Base-by-base conservation (phyloP, 352 stramenopile genomes). In the Globisporangium cederbergense region DNA sequence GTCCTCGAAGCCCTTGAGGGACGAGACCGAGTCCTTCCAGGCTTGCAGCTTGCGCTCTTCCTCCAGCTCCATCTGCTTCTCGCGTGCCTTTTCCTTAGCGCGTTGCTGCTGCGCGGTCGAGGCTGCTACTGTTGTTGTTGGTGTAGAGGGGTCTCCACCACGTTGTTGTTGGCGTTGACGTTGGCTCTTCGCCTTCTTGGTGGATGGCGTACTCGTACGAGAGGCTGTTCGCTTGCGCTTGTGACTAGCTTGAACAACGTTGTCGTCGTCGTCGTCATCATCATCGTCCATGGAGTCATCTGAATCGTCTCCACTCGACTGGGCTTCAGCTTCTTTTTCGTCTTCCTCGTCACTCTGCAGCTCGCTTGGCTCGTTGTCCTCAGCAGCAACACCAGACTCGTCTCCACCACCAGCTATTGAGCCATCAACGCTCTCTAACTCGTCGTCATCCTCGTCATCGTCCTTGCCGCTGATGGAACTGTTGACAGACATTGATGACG, bases 31-130 rank as follows among this genome's bases (percentile, higher is more conserved):
- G 20, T 83, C 78, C 59, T 91, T 91, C 81, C 84, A 93, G 20
- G 96, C 92, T 67, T 96, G 89, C 32, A 90, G 81, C 64, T 98
- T 96, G 66, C 90, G 94, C 53, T 96, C 89, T 30, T 96, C 93
- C 71, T 98, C 96, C 55, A 95, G 74, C 68, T 98, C 95, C 45
- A 96, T 74, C 50, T 93, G 80, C 67, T 83, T 85, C 59, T 97
- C 91, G 20, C 86, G 78, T 47, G 83, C 85, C 53, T 90, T 81
- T 52, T 87, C 83, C 38, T 83, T 77, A 22, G 63, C 60, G 13
- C 88, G 76, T 32, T 87, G 51, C 47, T 70, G 66, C 40, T 54
- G 47, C 2, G 22, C 22, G 6, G 34, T 20, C 20, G 59, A 53
- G 14, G 10, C 6, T 64, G 55, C 6, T 64, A 51, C 11, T 40